phyloP scores from a whole-genome alignment of 805 yeast species.

The Wickerhamiella domercqiae region DNA sequence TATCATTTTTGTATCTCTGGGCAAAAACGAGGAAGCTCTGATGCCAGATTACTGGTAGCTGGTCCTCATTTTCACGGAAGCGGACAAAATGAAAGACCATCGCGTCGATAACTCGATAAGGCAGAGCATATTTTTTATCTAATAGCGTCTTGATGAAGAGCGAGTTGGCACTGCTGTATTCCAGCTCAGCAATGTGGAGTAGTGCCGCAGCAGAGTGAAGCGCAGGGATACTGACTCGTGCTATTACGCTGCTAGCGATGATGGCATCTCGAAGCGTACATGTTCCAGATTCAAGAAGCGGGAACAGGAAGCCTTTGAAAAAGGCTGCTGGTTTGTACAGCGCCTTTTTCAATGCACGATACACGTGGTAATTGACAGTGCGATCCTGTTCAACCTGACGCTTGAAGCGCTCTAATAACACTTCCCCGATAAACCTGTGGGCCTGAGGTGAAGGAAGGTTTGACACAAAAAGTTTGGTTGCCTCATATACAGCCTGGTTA shows the following conservation, averaged over 20 bases:
- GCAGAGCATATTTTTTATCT: conserved; percentile 92
- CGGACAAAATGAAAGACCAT: conserved; percentile 87
- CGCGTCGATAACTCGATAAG: conserved; percentile 91
- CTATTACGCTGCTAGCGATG: conserved; percentile 80
- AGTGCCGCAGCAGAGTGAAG: conserved; percentile 94
- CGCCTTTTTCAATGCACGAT: conserved; percentile 81
- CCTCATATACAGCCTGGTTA: conserved; percentile 87
- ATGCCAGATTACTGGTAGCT: conserved; percentile 92
- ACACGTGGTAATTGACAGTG: conserved; percentile 78
- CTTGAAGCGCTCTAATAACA: conserved; percentile 28
- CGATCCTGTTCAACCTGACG: conserved; percentile 27
- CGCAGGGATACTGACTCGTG: conserved; percentile 84
- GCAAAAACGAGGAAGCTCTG: conserved; percentile 90
- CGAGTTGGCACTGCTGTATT: conserved; percentile 76
- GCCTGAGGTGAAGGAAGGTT: conserved; percentile 78
- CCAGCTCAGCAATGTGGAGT: conserved; percentile 64
- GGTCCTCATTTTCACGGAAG: conserved; percentile 44
- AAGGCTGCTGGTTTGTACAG: conserved; percentile 95
- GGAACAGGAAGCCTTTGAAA: conserved; percentile 89
- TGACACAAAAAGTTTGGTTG: conserved; percentile 85
- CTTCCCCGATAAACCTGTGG: conserved; percentile 53
- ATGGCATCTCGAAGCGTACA: conserved; percentile 90
- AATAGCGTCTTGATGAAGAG: conserved; percentile 78
- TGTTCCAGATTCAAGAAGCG: conserved; percentile 62
- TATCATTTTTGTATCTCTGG: conserved; percentile 90